These are phyloP conservation scores for Taxawa tesnikishii DNA, from an alignment of 2,329 filamentous ascomycete genomes.

Conservation along the genomic window DNA sequence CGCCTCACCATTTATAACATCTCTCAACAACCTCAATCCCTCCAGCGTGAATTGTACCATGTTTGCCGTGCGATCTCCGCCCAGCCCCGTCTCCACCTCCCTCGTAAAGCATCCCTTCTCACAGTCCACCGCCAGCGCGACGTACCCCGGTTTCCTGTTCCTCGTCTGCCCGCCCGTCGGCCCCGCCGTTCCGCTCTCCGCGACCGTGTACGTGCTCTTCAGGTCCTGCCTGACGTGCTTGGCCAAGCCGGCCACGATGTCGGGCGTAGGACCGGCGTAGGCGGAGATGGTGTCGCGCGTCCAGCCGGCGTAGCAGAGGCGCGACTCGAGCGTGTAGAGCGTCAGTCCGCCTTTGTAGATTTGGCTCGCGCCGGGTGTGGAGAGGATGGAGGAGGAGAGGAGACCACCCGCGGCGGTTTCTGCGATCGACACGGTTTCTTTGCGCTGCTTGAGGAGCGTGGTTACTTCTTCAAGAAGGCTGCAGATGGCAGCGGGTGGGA, in stretches of 20 bases:
- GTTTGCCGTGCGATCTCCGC: conserved; percentile 43
- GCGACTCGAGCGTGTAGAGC: conserved; percentile 46
- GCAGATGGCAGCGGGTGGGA: conserved; percentile 30
- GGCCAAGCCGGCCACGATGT: conserved; percentile 44
- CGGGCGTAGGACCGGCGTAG: conserved; percentile 48
- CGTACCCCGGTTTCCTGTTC: conserved; percentile 51
- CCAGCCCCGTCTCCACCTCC: conserved; percentile 44
- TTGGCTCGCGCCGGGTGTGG: conserved; percentile 43
- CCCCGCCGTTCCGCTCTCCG: conserved; percentile 52
- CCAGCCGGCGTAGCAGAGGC: conserved; percentile 50
- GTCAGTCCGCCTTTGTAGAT: conserved; percentile 53
- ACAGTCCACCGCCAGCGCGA: conserved; percentile 48
- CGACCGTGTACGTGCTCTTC: conserved; percentile 43
- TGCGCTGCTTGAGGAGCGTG: conserved; percentile 39
- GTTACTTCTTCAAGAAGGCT: conserved; percentile 37
- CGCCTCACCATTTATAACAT: conserved; percentile 38
- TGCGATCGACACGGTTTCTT: conserved; percentile 47
- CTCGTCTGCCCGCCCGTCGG: conserved; percentile 44
- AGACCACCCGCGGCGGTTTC: conserved; percentile 54
- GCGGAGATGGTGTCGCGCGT: conserved; percentile 36
- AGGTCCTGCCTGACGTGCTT: conserved; percentile 43
- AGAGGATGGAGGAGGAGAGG: conserved; percentile 46
- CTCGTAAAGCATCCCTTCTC: conserved; percentile 38
- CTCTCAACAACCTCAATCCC: conserved; percentile 42
- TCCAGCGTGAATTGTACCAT: conserved; percentile 52